phyloP scores from a whole-genome alignment of 495 filamentous ascomycete species.

The Friedmanniomyces simplex region DNA sequence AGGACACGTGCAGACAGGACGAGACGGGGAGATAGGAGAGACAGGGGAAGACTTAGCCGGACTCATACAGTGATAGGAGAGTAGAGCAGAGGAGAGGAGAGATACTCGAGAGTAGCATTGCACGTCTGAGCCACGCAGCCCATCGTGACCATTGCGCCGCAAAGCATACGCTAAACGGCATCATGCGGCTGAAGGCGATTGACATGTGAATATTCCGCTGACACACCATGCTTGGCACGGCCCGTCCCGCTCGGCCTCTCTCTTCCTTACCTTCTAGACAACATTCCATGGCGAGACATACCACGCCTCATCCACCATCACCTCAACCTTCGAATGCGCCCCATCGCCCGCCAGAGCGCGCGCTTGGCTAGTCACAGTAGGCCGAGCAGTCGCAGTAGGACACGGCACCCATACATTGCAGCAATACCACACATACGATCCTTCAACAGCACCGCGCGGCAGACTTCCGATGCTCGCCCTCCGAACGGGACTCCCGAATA shows the following conservation, averaged over 20 bases:
- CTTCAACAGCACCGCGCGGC: not conserved
- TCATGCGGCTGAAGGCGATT: not conserved
- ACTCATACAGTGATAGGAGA: no score
- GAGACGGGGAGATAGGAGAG: no score
- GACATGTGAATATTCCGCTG: not conserved
- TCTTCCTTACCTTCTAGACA: no score
- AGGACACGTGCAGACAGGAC: no score
- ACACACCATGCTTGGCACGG: no score
- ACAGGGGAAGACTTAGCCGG: no score
- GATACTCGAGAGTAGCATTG: no score
- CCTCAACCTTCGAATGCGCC: constrained; percentile 8
- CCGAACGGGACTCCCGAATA: not conserved
- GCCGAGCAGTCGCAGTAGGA: not conserved
- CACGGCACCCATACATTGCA: not conserved
- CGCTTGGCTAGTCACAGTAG: constrained; percentile 9
- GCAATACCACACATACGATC: not conserved
- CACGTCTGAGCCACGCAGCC: not conserved
- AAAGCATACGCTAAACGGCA: not conserved
- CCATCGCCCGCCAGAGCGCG: constrained; percentile 15
- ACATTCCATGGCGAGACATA: no score
- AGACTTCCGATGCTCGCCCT: not conserved
- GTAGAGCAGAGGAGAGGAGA: no score
- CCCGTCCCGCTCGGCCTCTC: no score
- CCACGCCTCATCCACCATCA: no score
- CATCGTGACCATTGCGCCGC: not conserved